Base-by-base conservation (phyloP, 352 stramenopile genomes). In the Phytophthora citrophthora region DNA sequence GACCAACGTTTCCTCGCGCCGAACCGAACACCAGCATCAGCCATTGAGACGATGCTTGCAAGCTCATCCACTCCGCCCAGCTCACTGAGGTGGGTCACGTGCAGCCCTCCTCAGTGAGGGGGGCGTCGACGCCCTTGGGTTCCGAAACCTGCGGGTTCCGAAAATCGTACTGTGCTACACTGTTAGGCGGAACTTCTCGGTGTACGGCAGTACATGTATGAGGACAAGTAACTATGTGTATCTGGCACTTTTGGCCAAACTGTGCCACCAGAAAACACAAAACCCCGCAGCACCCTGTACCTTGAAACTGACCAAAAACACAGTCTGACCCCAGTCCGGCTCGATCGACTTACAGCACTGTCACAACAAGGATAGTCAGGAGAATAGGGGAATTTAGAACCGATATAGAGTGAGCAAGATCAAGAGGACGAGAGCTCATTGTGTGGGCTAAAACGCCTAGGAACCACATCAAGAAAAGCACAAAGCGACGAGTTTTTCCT, bases 11-110 rank as follows among this genome's bases (percentile, higher is more conserved):
- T 34, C 29, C 32, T 61, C 29, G 27, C 16, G 52, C 8, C 23
- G 48, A 64, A 68, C 51, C 43, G 51, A 36, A 46, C 45, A 36
- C 45, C 5, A 20, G 13, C 45, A 38, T 26, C 32, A 11, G n/a
- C n/a, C 31, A 61, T 52, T 45, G 46, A 64, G 61, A 63, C 61
- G 60, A 68, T 48, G 47, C n/a, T 26, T 26, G 41, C 18, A 44
- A 31, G 20, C 46, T 53, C 57, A 63, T 57, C 60, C 32, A 16
- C 60, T 40, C 38, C 27, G 61, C 61, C 61, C 54, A 58, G 26
- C 61, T 69, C 54, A 64, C 3, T 69, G 61, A 69, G 61, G 61
- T 51, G 53, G 61, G 61, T 54, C 20, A 18, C 16, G 2, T 4
- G 1, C 2, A 4, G 48, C 58, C 48, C 58, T 31, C 11, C 58